phyloP scores from a whole-genome alignment of 2,329 filamentous ascomycete species.

The Macroventuria anomochaeta region DNA sequence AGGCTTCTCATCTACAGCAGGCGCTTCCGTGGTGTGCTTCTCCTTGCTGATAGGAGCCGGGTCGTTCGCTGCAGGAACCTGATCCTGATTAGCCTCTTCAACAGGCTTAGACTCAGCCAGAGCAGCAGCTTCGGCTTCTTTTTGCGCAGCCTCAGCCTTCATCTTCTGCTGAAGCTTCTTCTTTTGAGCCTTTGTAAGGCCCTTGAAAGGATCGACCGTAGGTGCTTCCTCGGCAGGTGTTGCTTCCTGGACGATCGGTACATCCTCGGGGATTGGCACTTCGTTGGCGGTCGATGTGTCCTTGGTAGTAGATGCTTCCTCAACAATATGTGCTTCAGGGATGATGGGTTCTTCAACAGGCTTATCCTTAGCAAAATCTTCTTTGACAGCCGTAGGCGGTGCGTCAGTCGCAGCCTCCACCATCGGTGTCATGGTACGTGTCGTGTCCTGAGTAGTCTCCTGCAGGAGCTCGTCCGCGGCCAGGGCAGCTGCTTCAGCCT shows the following conservation, averaged over 20 bases:
- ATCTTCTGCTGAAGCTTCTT: constrained; percentile 34
- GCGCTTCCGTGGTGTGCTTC: neutral
- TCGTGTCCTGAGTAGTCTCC: neutral
- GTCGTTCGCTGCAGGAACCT: neutral
- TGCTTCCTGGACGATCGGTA: constrained; percentile 10
- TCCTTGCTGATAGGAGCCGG: neutral
- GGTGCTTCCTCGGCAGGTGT: neutral
- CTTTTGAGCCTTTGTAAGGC: constrained; percentile 10
- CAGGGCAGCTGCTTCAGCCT: neutral
- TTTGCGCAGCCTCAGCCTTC: constrained; percentile 14
- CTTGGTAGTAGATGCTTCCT: constrained; percentile 10
- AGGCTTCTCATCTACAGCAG: neutral
- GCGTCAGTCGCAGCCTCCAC: neutral
- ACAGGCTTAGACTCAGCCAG: neutral
- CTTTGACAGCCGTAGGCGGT: neutral
- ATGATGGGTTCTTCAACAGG: neutral
- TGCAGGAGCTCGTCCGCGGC: neutral
- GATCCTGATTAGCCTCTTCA: neutral
- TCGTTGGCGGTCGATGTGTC: neutral
- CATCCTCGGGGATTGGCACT: neutral
- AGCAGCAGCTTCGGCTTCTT: constrained; percentile 6
- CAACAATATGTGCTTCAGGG: neutral
- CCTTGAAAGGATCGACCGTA: constrained; percentile 2
- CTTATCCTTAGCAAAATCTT: neutral
- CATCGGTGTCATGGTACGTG: neutral